phyloP scores from a whole-genome alignment of 805 yeast species.

The Wickerhamomyces chambardii region DNA sequence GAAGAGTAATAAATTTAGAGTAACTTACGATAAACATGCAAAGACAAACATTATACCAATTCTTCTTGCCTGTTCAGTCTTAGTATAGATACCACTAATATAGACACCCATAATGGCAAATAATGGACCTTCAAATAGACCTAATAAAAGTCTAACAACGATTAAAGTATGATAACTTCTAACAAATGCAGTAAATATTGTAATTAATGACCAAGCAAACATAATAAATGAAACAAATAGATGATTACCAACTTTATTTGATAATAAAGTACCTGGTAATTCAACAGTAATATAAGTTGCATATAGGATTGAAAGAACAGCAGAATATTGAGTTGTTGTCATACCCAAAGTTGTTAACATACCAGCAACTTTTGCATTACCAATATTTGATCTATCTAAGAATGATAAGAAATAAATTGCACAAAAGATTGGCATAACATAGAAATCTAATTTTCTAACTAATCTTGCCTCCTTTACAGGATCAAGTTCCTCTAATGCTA shows the following conservation, averaged over 20 bases:
- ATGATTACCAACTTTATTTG: no score
- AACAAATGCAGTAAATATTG: constrained; percentile 32
- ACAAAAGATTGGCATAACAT: constrained; percentile 22
- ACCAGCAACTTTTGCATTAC: constrained; percentile 36
- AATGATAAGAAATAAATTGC: constrained; percentile 23
- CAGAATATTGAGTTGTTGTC: constrained; percentile 18
- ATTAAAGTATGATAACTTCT: constrained; percentile 31
- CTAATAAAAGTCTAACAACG: constrained; percentile 39
- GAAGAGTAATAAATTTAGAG: no score
- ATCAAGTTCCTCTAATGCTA: no score
- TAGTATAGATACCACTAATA: constrained; percentile 36
- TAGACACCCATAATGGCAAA: constrained; percentile 40
- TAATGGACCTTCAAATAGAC: constrained; percentile 42
- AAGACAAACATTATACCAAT: constrained; percentile 30
- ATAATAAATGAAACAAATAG: not conserved
- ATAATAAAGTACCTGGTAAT: not conserved
- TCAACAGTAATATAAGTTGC: constrained; percentile 23
- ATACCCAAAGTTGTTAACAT: constrained; percentile 20
- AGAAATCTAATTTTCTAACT: constrained; percentile 19
- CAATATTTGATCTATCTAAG: constrained; percentile 34
- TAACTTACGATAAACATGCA: constrained; percentile 32
- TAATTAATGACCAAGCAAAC: constrained; percentile 11
- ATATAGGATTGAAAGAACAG: constrained; percentile 26
- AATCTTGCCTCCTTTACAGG: constrained; percentile 6
- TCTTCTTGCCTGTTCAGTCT: constrained; percentile 38